Base-by-base conservation (phyloP, 345 rosid genomes). In the Gossypium bickii region DNA sequence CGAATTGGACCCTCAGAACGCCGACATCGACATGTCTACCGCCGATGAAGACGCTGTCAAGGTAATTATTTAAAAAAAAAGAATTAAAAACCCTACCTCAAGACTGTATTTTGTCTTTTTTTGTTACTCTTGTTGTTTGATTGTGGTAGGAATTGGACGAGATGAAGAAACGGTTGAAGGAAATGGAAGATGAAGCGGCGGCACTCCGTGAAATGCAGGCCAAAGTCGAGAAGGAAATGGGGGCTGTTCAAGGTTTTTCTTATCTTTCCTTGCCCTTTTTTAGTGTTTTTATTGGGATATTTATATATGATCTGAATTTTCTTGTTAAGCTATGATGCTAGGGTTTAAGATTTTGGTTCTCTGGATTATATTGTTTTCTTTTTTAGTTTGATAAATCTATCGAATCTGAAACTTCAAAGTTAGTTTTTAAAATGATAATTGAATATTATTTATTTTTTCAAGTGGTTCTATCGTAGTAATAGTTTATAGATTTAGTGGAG, bases 181-280 rank as follows among this genome's bases (percentile, higher is more conserved):
- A 93, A 84, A 95, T 93, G 90, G 99, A 95, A 78, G 99, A 95
- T 79, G 98, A 95, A 72, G 98, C 98, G 17, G 95, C 97, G 15
- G 97, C 98, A 77, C 94, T 95, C 29, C 93, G 99, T 18, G 99
- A 95, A 89, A 95, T 95, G 97, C 98, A 95, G 80, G 93, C 93
- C 67, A 95, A 95, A 81, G 99, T 91, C 38, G 97, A 95, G 92
- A 90, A 90, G 74, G 99, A 95, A 63, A 95, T 93, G 97, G 99
- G 98, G 67, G 89, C 90, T 55, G 92, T 78, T 68, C 94, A 86
- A 93, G 98, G 98, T 91, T 74, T 72, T 55, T 41, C 1, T 41
- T 34, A 70, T 24, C 1, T 43, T 45, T 74, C 52, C 43, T 74
- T 48, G 2, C 15, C 7, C 4, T 34, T 25, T 66, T 63, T 77